Base-by-base conservation (phyloP, 768 basidiomycete species). In the Trametes meyenii region DNA sequence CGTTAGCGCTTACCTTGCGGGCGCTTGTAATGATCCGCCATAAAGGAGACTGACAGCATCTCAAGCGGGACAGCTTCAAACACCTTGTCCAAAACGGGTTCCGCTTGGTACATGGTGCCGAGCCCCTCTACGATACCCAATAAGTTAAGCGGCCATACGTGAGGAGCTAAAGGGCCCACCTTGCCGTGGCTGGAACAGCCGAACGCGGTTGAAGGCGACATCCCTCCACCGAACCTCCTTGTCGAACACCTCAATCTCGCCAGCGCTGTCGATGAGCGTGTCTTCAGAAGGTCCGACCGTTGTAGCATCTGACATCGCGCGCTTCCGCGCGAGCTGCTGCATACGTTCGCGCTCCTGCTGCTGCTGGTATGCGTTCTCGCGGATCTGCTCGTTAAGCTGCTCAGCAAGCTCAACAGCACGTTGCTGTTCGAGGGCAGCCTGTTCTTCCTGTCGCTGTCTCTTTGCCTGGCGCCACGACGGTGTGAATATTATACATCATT, bases 271-370 rank as follows among this genome's bases (percentile, higher is more conserved):
- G 16, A 70, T 64, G 26, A 56, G 29, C 1, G 62, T 65, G 12
- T 71, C 72, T 1, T 75, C 75, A 6, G 71, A 58, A 5, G 73
- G 67, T 2, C 87, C 85, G 1, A 85, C 82, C 64, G 88, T 88
- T 0, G 88, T 89, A 10, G 87, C 82, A 67, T 88, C 87, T 4
- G 89, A 90, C 67, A 83, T 82, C 0, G 88, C 88, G 46, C 89
- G 79, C 66, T 83, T 80, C 40, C 89, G 81, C 38, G 81, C 80
- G 57, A 72, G 70, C 59, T 78, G 81, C 66, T 81, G 81, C 50
- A 82, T 76, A 44, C 79, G 77, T 65, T 85, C 81, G 54, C 80
- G 75, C 70, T 74, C 88, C 59, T 79, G 71, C 67, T 79, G 80
- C 70, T 89, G 84, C 36, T 79, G 79, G 71, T 87, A 79, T 0